phyloP scores from a whole-genome alignment of 2,329 filamentous ascomycete genomes.

The Cryphonectria nitschkei region DNA sequence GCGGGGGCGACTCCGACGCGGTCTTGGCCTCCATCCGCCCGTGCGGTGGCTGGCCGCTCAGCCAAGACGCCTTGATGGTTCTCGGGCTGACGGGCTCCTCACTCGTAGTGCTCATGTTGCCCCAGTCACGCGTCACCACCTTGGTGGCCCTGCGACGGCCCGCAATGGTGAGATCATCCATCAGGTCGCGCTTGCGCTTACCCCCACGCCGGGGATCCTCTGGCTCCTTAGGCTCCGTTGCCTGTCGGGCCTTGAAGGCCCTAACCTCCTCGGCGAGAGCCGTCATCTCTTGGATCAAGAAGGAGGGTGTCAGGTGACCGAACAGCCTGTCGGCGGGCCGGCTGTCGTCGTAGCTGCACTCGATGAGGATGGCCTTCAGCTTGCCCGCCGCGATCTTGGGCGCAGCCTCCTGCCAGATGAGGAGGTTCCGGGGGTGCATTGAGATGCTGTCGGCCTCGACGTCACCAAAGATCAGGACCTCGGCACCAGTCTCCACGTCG shows the following conservation, averaged over 20 bases:
- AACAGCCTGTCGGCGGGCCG: slow-evolving; percentile 79
- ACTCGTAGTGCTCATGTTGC: slow-evolving; percentile 18
- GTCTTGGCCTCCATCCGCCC: background rate
- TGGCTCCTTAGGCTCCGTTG: slow-evolving; percentile 22
- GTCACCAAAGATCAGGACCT: slow-evolving; percentile 93
- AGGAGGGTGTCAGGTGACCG: slow-evolving; percentile 84
- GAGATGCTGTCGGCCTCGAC: slow-evolving; percentile 91
- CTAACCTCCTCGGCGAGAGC: slow-evolving; percentile 72
- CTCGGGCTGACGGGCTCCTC: slow-evolving; percentile 59
- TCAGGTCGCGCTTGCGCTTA: slow-evolving; percentile 66
- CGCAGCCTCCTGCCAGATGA: slow-evolving; percentile 86
- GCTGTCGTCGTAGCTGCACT: slow-evolving; percentile 89
- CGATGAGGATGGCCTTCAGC: slow-evolving; percentile 85
- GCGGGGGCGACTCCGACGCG: slow-evolving; percentile 5
- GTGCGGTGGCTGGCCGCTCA: slow-evolving; percentile 4
- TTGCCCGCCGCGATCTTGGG: slow-evolving; percentile 76
- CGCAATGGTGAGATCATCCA: slow-evolving; percentile 37
- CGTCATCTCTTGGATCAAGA: slow-evolving; percentile 78
- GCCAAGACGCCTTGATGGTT: slow-evolving; percentile 42
- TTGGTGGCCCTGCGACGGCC: slow-evolving; percentile 31
- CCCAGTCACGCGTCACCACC: slow-evolving; percentile 33
- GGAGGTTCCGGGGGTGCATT: slow-evolving; percentile 76
- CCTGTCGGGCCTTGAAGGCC: slow-evolving; percentile 48
- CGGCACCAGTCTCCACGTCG: slow-evolving; percentile 68
- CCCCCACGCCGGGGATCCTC: slow-evolving; percentile 18